phyloP scores from a whole-genome alignment of 164 flowering plant species.

The Chimonanthus praecox region DNA sequence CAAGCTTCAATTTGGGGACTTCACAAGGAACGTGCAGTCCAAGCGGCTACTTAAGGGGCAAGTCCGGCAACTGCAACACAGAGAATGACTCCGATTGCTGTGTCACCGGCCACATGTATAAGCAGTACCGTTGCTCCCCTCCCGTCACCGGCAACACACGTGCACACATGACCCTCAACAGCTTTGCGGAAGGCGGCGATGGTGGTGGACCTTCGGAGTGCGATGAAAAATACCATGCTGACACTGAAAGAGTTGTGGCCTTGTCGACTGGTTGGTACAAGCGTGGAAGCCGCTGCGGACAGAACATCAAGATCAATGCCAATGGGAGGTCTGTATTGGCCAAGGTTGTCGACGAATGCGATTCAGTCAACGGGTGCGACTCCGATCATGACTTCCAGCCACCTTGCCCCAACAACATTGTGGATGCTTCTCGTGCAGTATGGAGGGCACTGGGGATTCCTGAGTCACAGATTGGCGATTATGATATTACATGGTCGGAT shows the following conservation, averaged over 20 bases:
- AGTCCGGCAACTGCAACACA: slow-evolving; percentile 4
- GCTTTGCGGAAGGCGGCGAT: slow-evolving; percentile 19
- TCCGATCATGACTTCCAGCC: slow-evolving; percentile 7
- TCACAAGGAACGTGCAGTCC: neutral
- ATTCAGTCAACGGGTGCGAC: slow-evolving; percentile 9
- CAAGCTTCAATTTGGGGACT: neutral
- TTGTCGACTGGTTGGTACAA: slow-evolving; percentile 9
- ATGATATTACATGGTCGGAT: slow-evolving; percentile 5
- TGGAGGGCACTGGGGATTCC: slow-evolving; percentile 7
- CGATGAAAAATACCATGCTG: slow-evolving; percentile 13
- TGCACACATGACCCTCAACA: slow-evolving; percentile 18
- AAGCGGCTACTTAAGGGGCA: neutral
- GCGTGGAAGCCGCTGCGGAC: slow-evolving; percentile 3
- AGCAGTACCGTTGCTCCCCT: slow-evolving; percentile 18
- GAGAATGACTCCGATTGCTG: slow-evolving; percentile 12
- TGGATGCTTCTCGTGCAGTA: slow-evolving; percentile 10
- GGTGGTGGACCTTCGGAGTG: slow-evolving; percentile 26
- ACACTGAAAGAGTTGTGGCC: slow-evolving; percentile 8
- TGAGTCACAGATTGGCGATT: slow-evolving; percentile 4
- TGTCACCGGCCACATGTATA: slow-evolving; percentile 12
- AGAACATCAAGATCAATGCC: slow-evolving; percentile 6
- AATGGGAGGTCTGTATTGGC: slow-evolving; percentile 3
- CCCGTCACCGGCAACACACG: slow-evolving; percentile 13
- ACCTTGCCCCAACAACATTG: slow-evolving; percentile 10
- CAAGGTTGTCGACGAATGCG: slow-evolving; percentile 13